Evolutionary conservation across 345 rosid species (phyloP).

Genomic region (Physaria fendleri): DNA sequence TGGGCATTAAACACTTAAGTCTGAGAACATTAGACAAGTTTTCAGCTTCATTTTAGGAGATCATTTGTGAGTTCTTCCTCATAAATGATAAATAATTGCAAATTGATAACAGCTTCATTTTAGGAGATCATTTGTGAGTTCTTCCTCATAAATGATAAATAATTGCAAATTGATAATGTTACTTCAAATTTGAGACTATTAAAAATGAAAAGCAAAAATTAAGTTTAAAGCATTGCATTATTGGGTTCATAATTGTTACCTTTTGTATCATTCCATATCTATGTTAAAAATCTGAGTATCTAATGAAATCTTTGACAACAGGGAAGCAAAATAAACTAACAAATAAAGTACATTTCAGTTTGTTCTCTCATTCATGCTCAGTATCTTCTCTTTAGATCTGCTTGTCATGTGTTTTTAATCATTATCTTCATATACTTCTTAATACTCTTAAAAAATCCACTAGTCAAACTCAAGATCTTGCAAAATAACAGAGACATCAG

Average conservation of each 20-base stretch:
- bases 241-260: constrained; percentile 21
- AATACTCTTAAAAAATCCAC: background rate
- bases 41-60: constrained; percentile 50
- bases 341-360: constrained; percentile 8
- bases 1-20: constrained; percentile 32
- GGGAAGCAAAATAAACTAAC: constrained; percentile 10
- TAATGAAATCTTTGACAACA: constrained; percentile 33
- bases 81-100: too few relatives aligned
- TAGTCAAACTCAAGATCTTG: constrained; percentile 28
- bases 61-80: constrained; percentile 25
- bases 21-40: constrained; percentile 45
- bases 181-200: constrained; percentile 21
- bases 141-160: constrained; percentile 6
- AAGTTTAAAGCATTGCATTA: constrained; percentile 21
- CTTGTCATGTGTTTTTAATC: constrained; percentile 26
- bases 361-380: constrained; percentile 33
- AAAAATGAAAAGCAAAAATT: background rate
- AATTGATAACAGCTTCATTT: constrained; percentile 53
- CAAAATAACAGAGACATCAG: constrained; percentile 16
- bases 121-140: constrained; percentile 38
- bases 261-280: constrained; percentile 36
- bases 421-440: constrained; percentile 19
- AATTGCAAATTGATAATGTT: background rate
- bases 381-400: constrained; percentile 31
- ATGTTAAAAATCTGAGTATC: constrained; percentile 37